These are phyloP conservation scores for Pyrus bretschneideri DNA, from an alignment of 306 rosid genomes.

Conservation along the genomic window DNA sequence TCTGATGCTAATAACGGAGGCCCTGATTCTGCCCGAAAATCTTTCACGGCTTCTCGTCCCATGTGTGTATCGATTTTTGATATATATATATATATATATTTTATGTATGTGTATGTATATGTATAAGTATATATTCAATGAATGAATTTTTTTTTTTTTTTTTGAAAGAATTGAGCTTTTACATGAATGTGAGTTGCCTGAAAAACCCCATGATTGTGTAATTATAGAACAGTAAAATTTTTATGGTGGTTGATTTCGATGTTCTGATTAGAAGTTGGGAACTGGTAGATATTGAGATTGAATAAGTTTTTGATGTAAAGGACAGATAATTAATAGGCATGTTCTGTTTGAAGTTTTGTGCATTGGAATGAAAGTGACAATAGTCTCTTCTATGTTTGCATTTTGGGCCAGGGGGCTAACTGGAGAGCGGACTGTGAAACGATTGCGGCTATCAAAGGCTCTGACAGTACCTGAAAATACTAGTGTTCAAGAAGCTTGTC, in stretches of 20 bases:
- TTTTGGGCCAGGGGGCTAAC: conserved; percentile 55
- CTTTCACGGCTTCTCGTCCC: conserved; percentile 38
- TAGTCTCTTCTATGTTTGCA: neutral
- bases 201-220: neutral
- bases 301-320: neutral
- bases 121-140: neutral
- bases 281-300: neutral
- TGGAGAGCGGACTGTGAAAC: conserved; percentile 81
- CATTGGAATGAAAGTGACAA: conserved; percentile 2
- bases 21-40: conserved; percentile 40
- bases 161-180: neutral
- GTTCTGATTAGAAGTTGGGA: neutral
- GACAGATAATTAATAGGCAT: conserved; percentile 1
- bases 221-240: neutral
- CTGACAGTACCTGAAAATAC: conserved; percentile 84
- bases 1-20: conserved; percentile 19
- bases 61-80: conserved; percentile 30
- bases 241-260: too few species aligned
- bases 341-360: conserved; percentile 1
- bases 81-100: too few species aligned
- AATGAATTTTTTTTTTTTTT: neutral
- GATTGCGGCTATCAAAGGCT: conserved; percentile 83
- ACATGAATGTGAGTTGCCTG: neutral
- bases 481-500: conserved; percentile 74
- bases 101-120: neutral